phyloP scores from a whole-genome alignment of 2,329 filamentous ascomycete genomes.

The Dothistroma pini region DNA sequence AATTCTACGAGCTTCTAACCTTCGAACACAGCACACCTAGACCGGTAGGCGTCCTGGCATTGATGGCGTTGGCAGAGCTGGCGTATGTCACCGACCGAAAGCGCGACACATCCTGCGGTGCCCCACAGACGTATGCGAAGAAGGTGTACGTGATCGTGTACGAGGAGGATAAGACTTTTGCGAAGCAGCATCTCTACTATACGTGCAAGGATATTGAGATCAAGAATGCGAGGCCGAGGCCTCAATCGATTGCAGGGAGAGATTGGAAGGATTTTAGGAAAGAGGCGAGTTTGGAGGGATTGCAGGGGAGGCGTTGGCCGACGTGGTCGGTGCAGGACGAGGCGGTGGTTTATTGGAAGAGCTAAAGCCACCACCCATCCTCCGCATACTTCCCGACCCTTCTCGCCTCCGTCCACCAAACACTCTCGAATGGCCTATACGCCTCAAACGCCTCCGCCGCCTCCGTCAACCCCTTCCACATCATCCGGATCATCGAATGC shows the following conservation, averaged over 20 bases:
- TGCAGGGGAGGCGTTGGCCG: background rate
- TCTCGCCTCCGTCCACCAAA: no score
- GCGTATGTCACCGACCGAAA: background rate
- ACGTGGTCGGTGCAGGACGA: background rate
- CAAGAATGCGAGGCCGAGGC: background rate
- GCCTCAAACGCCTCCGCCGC: no score
- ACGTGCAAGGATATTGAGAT: slow-evolving; percentile 1
- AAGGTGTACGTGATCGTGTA: slow-evolving; percentile 7
- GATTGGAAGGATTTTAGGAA: background rate
- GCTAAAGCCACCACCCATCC: no score
- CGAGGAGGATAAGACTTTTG: slow-evolving; percentile 8
- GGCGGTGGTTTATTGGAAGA: no score
- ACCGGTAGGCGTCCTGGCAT: slow-evolving; percentile 1
- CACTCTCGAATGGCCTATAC: no score
- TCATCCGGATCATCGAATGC: no score
- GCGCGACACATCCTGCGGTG: background rate
- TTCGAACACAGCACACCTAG: slow-evolving; percentile 1
- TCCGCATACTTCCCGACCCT: no score
- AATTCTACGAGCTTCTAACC: slow-evolving; percentile 2
- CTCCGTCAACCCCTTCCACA: no score
- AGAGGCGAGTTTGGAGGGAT: background rate
- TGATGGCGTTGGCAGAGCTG: slow-evolving; percentile 8
- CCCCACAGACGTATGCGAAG: slow-evolving; percentile 5
- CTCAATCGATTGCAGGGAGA: background rate
- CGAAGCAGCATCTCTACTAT: slow-evolving; percentile 7